Conservation (phyloP, 768 basidiomycete genomes). For the Phanerodontia chrysosporium region DNA sequence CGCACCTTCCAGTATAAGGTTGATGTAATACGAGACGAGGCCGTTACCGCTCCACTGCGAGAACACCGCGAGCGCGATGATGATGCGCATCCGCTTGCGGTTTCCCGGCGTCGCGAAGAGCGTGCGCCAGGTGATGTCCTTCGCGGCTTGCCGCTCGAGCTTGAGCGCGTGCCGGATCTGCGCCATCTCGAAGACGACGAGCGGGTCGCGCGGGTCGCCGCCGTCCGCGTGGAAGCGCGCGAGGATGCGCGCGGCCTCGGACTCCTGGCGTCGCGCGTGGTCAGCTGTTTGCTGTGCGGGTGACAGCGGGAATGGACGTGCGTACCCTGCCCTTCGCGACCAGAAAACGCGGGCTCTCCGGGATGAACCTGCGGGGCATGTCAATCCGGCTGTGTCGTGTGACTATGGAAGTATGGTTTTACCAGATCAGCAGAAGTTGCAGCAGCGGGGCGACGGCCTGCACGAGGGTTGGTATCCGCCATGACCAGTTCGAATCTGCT, state of each 20-base stretch:
- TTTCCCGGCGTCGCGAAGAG: constrained; percentile 65
- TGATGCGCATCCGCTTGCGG: constrained; percentile 60
- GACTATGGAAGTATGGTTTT: constrained; percentile 5
- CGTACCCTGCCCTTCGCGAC: constrained; percentile 56
- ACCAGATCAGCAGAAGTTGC: constrained; percentile 55
- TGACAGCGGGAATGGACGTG: no score
- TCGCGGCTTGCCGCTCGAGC: constrained; percentile 53
- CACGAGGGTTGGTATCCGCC: constrained; percentile 61
- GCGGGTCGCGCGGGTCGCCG: constrained; percentile 53
- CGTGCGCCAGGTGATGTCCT: constrained; percentile 44
- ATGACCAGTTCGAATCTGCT: constrained; percentile 46
- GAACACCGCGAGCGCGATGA: constrained; percentile 64
- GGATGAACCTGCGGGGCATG: constrained; percentile 44
- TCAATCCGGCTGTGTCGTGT: not conserved
- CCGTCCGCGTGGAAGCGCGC: constrained; percentile 71
- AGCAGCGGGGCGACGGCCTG: constrained; percentile 56
- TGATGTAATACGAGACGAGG: constrained; percentile 71
- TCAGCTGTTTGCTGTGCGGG: not conserved
- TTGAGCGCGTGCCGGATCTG: constrained; percentile 68
- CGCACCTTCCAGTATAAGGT: constrained; percentile 53
- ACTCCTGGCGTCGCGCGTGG: constrained; percentile 34
- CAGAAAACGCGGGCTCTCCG: constrained; percentile 66
- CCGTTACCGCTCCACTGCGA: constrained; percentile 79
- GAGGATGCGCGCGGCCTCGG: constrained; percentile 55
- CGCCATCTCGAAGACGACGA: constrained; percentile 48